Evolutionary conservation across 2,329 filamentous ascomycete species (phyloP).

Genomic region (Tolypocladium pustulatum): DNA sequence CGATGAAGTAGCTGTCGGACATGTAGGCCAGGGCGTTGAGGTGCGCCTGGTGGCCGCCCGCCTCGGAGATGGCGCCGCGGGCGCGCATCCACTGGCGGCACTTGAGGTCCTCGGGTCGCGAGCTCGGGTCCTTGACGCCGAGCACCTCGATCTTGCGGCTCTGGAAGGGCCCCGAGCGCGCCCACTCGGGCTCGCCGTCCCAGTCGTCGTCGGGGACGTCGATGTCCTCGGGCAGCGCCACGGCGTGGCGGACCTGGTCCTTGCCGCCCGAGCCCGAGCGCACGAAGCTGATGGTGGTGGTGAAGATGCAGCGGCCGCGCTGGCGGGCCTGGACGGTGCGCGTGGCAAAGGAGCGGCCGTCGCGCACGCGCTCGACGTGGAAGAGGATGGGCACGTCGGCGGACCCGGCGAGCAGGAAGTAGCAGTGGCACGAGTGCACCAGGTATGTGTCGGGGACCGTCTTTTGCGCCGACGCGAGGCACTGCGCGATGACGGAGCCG

Average conservation of each 20-base stretch:
- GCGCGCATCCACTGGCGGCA: slow-evolving; percentile 67
- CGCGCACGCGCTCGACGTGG: slow-evolving; percentile 87
- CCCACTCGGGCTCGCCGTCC: slow-evolving; percentile 39
- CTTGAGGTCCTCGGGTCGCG: slow-evolving; percentile 53
- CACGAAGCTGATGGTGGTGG: slow-evolving; percentile 85
- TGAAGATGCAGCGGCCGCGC: slow-evolving; percentile 83
- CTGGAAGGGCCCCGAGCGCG: slow-evolving; percentile 37
- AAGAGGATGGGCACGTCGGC: slow-evolving; percentile 79
- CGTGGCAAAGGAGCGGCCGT: slow-evolving; percentile 82
- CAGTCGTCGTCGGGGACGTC: slow-evolving; percentile 24
- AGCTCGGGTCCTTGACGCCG: slow-evolving; percentile 24
- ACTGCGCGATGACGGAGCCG: slow-evolving; percentile 87
- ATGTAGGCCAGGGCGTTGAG: slow-evolving; percentile 86
- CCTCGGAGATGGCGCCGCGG: slow-evolving; percentile 60
- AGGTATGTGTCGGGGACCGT: slow-evolving; percentile 75
- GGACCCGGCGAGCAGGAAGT: slow-evolving; percentile 90
- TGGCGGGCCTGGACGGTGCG: slow-evolving; percentile 94
- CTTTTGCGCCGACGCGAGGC: slow-evolving; percentile 73
- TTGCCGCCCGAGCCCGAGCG: slow-evolving; percentile 46
- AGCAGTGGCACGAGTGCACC: slow-evolving; percentile 97
- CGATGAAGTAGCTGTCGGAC: slow-evolving; percentile 87
- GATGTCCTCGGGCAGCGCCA: slow-evolving; percentile 40
- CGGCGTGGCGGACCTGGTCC: slow-evolving; percentile 53
- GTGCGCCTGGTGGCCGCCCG: slow-evolving; percentile 70
- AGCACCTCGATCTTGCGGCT: slow-evolving; percentile 31